These are phyloP conservation scores for Schizopora paradoxa DNA, from an alignment of 1,284 basidiomycete genomes.

Conservation along the genomic window DNA sequence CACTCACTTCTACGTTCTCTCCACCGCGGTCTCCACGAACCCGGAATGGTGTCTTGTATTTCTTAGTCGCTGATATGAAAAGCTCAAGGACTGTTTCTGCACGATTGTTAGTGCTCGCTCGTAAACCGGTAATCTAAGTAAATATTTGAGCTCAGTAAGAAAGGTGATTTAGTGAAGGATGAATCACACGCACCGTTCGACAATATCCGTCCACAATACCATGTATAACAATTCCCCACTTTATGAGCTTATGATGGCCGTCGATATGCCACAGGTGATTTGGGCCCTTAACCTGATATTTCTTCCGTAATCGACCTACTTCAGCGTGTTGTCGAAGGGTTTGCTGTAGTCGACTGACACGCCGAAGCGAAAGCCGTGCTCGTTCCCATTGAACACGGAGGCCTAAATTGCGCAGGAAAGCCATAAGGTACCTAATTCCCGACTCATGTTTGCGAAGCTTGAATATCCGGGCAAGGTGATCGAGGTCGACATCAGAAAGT, in stretches of 20 bases:
- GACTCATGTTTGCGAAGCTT: conserved; percentile 16
- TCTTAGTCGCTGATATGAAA: conserved; percentile 22
- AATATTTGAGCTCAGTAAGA: conserved; percentile 2
- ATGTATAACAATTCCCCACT: conserved; percentile 47
- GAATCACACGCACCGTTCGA: conserved; percentile 29
- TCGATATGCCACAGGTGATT: conserved; percentile 45
- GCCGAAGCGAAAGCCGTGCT: conserved; percentile 13
- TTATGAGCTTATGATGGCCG: conserved; percentile 46
- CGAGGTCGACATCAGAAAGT: conserved; percentile 11
- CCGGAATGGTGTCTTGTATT: conserved; percentile 24
- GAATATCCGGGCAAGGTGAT: conserved; percentile 1
- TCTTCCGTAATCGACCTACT: conserved; percentile 29
- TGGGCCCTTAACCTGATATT: conserved; percentile 28
- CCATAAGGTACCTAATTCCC: conserved; percentile 18
- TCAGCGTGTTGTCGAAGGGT: conserved; percentile 14
- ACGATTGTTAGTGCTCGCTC: conserved; percentile 34
- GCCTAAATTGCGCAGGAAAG: conserved; percentile 7
- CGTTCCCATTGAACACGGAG: conserved; percentile 17
- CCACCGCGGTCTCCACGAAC: conserved; percentile 22
- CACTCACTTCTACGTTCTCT: conserved; percentile 21
- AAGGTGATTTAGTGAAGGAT: not conserved
- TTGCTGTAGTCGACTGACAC: conserved; percentile 20
- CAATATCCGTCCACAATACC: conserved; percentile 40
- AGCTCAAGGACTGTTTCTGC: conserved; percentile 34
- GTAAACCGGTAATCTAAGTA: conserved; percentile 30